phyloP scores from a whole-genome alignment of 1,284 basidiomycete species.

The Apiotrichum laibachii region DNA sequence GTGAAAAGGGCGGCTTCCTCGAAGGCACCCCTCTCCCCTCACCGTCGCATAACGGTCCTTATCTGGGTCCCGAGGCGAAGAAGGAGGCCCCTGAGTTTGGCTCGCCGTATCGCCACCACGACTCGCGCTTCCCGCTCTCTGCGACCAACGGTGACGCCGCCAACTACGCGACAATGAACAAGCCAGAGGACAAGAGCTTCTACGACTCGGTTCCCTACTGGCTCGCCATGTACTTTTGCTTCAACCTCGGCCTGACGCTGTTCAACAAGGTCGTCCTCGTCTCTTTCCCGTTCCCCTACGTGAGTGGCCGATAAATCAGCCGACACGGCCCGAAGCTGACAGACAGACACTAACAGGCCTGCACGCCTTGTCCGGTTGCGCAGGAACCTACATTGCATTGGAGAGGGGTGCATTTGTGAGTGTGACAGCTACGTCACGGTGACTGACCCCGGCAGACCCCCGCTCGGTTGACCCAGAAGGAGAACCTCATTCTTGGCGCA shows the following conservation, averaged over 20 bases:
- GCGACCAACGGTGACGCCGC: constrained; percentile 3
- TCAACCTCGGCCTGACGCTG: constrained; percentile 84
- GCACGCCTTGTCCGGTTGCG: constrained; percentile 74
- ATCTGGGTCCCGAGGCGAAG: constrained; percentile 2
- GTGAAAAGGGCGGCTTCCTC: not conserved
- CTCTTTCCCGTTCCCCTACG: constrained; percentile 85
- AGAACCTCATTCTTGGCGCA: constrained; percentile 64
- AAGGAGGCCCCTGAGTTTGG: constrained; percentile 10
- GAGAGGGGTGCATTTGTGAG: constrained; percentile 60
- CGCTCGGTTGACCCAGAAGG: constrained; percentile 58
- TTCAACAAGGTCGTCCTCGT: constrained; percentile 89
- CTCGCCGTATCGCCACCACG: constrained; percentile 7
- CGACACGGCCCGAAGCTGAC: constrained; percentile 1
- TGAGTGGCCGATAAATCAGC: constrained; percentile 32
- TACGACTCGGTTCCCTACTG: constrained; percentile 55
- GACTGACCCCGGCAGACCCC: constrained; percentile 49
- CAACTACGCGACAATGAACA: not conserved
- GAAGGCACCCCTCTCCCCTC: not conserved
- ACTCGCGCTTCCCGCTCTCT: constrained; percentile 5
- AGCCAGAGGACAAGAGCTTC: constrained; percentile 14
- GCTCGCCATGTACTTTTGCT: constrained; percentile 76
- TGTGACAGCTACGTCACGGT: not conserved
- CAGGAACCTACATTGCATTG: constrained; percentile 72
- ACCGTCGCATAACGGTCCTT: not conserved
- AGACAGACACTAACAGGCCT: constrained; percentile 71